Evolutionary conservation across 2,329 filamentous ascomycete species (phyloP), one percentile per base, ranked within the genome.

Genomic region (Fusarium newnesense): DNA sequence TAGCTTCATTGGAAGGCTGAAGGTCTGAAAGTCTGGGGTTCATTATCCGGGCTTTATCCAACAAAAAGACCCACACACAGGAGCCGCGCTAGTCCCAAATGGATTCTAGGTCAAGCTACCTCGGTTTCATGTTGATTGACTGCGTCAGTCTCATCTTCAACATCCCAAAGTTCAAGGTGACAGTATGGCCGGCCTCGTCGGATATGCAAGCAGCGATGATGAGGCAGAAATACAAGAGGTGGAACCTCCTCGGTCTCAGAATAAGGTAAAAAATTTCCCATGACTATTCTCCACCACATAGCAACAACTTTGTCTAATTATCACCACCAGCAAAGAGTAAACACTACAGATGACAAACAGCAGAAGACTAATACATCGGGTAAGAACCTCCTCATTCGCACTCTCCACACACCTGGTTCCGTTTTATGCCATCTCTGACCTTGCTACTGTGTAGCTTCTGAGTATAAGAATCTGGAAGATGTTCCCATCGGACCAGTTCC

Each of bases 131-230:
- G 32, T 39, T 40, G 26, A 49, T n/a, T 24, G 57, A 32, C 43
- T 60, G 24, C 40, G 32, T 63, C 30, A 64, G 37, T 57, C 52
- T 71, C 30, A 43, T 39, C 39, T 54, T 44, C 40, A 44, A 54
- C 56, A 54, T 60, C 50, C 42, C 24, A 32, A 30, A 58, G 42
- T 46, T 26, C 44, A n/a, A 58, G 47, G 34, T 52, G 72, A 44
- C 18, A 75, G 56, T 32, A 78, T 86, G 84, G 82, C 82, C 49
- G 85, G 82, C 4, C 82, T 88, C 18, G 87, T 88, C 12, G 81
- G 76, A 39, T 88, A 88, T 69, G 85, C 82, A 19, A 88, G 87
- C 73, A 88, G 86, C 62, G 86, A 87, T 47, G 87, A 87, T 4
- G 86, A 87, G 10, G 83, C 85, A 7, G 84, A 83, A 5, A 71